phyloP scores from a whole-genome alignment of 2,329 filamentous ascomycete species.

The Verticillium isaacii region DNA sequence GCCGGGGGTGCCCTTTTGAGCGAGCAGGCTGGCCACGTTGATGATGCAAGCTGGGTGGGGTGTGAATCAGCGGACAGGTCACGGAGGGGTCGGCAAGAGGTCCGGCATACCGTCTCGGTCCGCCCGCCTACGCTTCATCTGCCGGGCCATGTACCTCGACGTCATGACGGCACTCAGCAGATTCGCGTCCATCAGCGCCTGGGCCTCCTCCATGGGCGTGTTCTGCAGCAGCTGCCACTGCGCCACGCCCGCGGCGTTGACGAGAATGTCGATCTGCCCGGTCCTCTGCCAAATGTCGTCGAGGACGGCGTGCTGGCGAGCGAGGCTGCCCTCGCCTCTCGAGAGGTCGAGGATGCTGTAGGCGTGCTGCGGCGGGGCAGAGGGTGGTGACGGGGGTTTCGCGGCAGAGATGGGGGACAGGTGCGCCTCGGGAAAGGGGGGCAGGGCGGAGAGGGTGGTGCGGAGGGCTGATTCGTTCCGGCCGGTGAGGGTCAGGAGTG shows the following conservation, averaged over 20 bases:
- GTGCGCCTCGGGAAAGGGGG: slow-evolving; percentile 8
- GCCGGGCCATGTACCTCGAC: slow-evolving; percentile 47
- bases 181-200: slow-evolving; percentile 63
- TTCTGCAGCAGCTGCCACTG: slow-evolving; percentile 60
- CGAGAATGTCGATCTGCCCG: slow-evolving; percentile 49
- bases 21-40: slow-evolving; percentile 76
- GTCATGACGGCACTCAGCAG: slow-evolving; percentile 60
- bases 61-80: neutral
- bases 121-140: slow-evolving; percentile 33
- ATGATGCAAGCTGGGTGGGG: slow-evolving; percentile 61
- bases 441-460: slow-evolving; percentile 29
- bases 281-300: slow-evolving; percentile 12
- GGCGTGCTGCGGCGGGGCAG: slow-evolving; percentile 4
- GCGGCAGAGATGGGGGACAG: slow-evolving; percentile 15
- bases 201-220: slow-evolving; percentile 44
- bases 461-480: slow-evolving; percentile 44
- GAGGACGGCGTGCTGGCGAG: slow-evolving; percentile 7
- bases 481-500: slow-evolving; percentile 55
- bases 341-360: slow-evolving; percentile 13
- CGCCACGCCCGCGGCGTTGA: slow-evolving; percentile 76
- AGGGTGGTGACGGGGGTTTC: neutral
- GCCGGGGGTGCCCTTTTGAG: slow-evolving; percentile 62
- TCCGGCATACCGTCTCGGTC: slow-evolving; percentile 16
- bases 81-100: slow-evolving; percentile 2
- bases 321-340: neutral